A percentile compares a stretch with the other conserved stretches of the same genome.
Evolutionary conservation across 192 early-diverging fungal genomes (phyloP).

Genomic region (Chytriomyces sp.): DNA sequence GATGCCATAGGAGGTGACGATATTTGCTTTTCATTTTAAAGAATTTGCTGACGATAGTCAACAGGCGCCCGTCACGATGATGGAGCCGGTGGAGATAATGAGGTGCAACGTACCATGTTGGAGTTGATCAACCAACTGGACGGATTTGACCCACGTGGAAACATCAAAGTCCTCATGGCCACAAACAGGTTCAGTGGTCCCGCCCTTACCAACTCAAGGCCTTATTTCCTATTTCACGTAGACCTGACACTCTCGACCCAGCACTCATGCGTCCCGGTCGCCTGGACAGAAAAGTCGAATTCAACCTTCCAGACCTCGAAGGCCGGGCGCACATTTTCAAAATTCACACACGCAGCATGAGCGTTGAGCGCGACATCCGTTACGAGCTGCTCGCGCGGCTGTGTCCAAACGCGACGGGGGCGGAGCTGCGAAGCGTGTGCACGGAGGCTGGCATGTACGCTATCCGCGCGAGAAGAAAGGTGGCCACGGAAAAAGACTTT

Average conservation of each 20-base stretch:
- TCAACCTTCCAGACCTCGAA: slow-evolving; percentile 92
- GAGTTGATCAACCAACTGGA: slow-evolving; percentile 99
- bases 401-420: slow-evolving; percentile 99
- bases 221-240: slow-evolving; percentile 16
- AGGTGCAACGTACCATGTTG: slow-evolving; percentile 99
- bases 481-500: slow-evolving; percentile 99
- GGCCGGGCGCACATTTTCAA: slow-evolving; percentile 97
- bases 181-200: slow-evolving; percentile 71
- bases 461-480: slow-evolving; percentile 95
- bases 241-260: slow-evolving; percentile 97
- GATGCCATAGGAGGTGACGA: slow-evolving; percentile 89
- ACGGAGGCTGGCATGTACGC: slow-evolving; percentile 99
- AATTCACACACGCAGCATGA: slow-evolving; percentile 99
- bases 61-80: slow-evolving; percentile 93
- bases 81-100: slow-evolving; percentile 98
- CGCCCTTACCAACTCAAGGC: neutral
- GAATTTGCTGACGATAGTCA: slow-evolving; percentile 4
- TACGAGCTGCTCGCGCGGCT: slow-evolving; percentile 97
- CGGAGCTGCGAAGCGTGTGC: slow-evolving; percentile 97
- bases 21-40: neutral
- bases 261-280: slow-evolving; percentile 97
- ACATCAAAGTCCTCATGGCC: slow-evolving; percentile 99
- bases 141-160: slow-evolving; percentile 98
- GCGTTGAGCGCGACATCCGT: slow-evolving; percentile 98
- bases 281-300: slow-evolving; percentile 98